These are phyloP conservation scores for Dryadomyces quercivorus DNA, from an alignment of 2,329 filamentous ascomycete species.

Conservation along the genomic window DNA sequence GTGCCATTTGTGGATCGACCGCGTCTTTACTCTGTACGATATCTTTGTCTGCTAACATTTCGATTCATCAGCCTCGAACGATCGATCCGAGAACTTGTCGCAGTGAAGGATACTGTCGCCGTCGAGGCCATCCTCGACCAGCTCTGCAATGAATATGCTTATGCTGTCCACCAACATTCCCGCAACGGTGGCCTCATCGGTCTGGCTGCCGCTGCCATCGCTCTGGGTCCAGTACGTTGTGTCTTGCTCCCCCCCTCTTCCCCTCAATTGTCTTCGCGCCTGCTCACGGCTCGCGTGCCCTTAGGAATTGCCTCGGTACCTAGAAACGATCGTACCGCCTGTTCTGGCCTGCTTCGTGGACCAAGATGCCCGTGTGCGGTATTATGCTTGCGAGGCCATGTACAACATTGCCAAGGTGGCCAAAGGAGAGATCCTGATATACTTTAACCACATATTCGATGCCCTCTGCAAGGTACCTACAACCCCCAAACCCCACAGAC, in stretches of 20 bases:
- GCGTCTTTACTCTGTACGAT: not conserved
- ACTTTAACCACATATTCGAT: constrained; percentile 98
- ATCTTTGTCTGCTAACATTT: not conserved
- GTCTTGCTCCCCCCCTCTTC: constrained; percentile 24
- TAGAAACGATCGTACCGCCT: constrained; percentile 88
- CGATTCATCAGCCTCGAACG: constrained; percentile 60
- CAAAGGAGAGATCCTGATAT: constrained; percentile 91
- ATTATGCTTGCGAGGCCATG: constrained; percentile 99
- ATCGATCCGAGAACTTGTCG: constrained; percentile 73
- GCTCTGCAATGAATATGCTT: constrained; percentile 94
- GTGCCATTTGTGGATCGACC: not conserved
- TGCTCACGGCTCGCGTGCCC: not conserved
- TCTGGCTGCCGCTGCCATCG: constrained; percentile 88
- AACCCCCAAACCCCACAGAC: no score
- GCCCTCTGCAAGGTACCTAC: constrained; percentile 73
- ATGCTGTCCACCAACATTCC: constrained; percentile 92
- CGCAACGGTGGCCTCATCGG: constrained; percentile 94
- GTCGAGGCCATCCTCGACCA: constrained; percentile 88
- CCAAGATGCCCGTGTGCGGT: constrained; percentile 91
- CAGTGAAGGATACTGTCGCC: constrained; percentile 61
- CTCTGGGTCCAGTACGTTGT: constrained; percentile 64
- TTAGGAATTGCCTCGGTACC: constrained; percentile 80
- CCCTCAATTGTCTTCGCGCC: not conserved
- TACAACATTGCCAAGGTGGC: constrained; percentile 99
- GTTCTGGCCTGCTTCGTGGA: constrained; percentile 96